These are phyloP conservation scores for Candida xyloterini DNA, from an alignment of 805 yeast species.

Conservation along the genomic window DNA sequence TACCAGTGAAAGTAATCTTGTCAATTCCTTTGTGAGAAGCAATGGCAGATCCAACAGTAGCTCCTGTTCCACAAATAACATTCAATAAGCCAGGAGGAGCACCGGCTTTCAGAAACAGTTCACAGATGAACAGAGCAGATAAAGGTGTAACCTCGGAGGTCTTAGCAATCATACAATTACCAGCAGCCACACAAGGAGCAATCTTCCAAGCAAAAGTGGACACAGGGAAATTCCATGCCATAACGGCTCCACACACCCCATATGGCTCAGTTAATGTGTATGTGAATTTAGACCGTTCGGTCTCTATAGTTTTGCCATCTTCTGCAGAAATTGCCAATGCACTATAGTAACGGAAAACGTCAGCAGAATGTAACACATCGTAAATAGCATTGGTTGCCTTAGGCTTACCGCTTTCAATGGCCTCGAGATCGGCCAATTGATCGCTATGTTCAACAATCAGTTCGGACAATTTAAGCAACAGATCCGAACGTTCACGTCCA, in stretches of 20 bases:
- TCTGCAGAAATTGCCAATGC: slow-evolving; percentile 72
- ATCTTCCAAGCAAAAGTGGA: slow-evolving; percentile 67
- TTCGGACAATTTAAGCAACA: slow-evolving; percentile 47
- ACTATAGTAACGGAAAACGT: slow-evolving; percentile 61
- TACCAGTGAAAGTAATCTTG: slow-evolving; percentile 68
- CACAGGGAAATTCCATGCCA: slow-evolving; percentile 73
- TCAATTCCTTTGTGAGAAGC: slow-evolving; percentile 55
- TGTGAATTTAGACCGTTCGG: slow-evolving; percentile 51
- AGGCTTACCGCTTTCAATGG: slow-evolving; percentile 60
- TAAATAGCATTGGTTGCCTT: slow-evolving; percentile 47
- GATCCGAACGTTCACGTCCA: slow-evolving; percentile 45
- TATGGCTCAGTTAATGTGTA: slow-evolving; percentile 66
- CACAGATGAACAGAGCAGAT: slow-evolving; percentile 56
- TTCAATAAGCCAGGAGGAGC: slow-evolving; percentile 64
- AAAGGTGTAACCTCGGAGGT: slow-evolving; percentile 67
- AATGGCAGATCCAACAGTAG: slow-evolving; percentile 56
- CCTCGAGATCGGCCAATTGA: slow-evolving; percentile 53
- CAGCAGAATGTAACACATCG: slow-evolving; percentile 58
- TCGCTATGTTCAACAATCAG: slow-evolving; percentile 48
- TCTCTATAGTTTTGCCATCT: slow-evolving; percentile 59
- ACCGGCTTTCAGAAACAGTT: slow-evolving; percentile 54
- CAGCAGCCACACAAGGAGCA: slow-evolving; percentile 67
- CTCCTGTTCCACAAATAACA: slow-evolving; percentile 61
- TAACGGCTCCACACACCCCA: slow-evolving; percentile 70
- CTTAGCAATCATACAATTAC: slow-evolving; percentile 61